Base-by-base conservation (phyloP, 1,139 yeast species). In the Pneumocystis carinii region DNA sequence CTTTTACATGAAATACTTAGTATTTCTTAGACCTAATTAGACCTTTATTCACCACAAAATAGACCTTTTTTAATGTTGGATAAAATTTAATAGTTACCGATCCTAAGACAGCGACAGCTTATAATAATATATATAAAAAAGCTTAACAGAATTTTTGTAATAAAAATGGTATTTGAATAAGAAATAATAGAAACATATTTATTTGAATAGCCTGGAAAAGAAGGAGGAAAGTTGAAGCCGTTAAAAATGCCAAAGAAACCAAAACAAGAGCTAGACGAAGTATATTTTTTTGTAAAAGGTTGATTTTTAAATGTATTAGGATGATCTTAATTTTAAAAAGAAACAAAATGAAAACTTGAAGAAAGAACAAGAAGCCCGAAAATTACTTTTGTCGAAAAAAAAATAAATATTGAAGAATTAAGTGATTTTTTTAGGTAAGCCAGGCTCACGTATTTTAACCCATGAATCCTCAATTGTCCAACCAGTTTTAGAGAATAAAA, bases 181-280 rank as follows among this genome's bases (percentile, higher is more conserved):
- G 6, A 24, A 48, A 3, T 19, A n/a, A 24, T 24, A 48, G 12
- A 24, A 10, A 1, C 27, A 12, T 48, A 24, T 15, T 48, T 12
- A 24, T n/a, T 15, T 10, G 5, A 24, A 29, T 62, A 62, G 65
- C 62, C 65, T 7, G 63, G 63, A 27, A 62, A 64, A 17, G 64
- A 63, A 55, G 65, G 65, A 17, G 65, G 65, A 14, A 63, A 63
- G 42, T 59, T 63, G 38, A 63, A 63, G 62, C 65, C 65, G 8
- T 36, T 63, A 35, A 63, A 63, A 59, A 58, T 41, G 32, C 61
- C 65, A 6, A 63, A 63, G 27, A 63, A 63, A 62, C 37, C 59
- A 29, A 59, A 29, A 37, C 41, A 38, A 19, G 65, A 63, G 15
- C 37, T 59, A 17, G 65, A 63, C 48, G 64, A 61, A 14, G 60